These are phyloP conservation scores for Pythium brachiatum DNA, from an alignment of 352 stramenopile genomes.

Conservation along the genomic window DNA sequence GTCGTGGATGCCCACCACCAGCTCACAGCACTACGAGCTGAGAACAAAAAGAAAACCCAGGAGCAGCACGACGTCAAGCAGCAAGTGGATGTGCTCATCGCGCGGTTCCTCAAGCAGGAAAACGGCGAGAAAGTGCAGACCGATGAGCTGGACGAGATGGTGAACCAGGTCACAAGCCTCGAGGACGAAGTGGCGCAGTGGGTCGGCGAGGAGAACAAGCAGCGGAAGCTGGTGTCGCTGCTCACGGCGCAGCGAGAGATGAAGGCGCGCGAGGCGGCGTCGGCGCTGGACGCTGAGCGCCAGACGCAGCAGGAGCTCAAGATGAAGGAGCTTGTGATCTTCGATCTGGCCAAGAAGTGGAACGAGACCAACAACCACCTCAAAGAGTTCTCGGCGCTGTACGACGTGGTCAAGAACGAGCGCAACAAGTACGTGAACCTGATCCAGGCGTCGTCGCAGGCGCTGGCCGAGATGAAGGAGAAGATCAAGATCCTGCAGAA, in stretches of 20 bases:
- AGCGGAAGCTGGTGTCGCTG: slow-evolving; percentile 86
- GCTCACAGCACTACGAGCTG: slow-evolving; percentile 40
- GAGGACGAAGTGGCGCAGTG: slow-evolving; percentile 87
- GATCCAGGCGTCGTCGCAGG: slow-evolving; percentile 90
- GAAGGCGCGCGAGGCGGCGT: slow-evolving; percentile 84
- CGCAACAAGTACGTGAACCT: slow-evolving; percentile 96
- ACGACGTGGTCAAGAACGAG: slow-evolving; percentile 95
- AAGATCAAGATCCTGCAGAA: slow-evolving; percentile 96
- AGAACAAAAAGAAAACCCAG: slow-evolving; percentile 72
- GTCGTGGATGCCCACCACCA: slow-evolving; percentile 81
- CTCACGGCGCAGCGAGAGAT: slow-evolving; percentile 90
- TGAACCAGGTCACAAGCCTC: slow-evolving; percentile 58
- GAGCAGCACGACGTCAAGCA: slow-evolving; percentile 84
- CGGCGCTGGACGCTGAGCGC: slow-evolving; percentile 73
- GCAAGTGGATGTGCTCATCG: slow-evolving; percentile 90
- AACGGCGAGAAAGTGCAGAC: slow-evolving; percentile 73
- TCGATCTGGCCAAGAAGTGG: slow-evolving; percentile 93
- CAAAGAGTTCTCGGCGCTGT: slow-evolving; percentile 92
- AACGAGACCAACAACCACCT: slow-evolving; percentile 92
- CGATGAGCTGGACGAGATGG: slow-evolving; percentile 57
- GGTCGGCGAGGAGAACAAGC: slow-evolving; percentile 83
- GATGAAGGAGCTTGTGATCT: slow-evolving; percentile 92
- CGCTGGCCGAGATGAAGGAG: slow-evolving; percentile 94
- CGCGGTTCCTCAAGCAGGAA: slow-evolving; percentile 86
- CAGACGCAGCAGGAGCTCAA: slow-evolving; percentile 89